Evolutionary conservation across 495 filamentous ascomycete genomes (phyloP), one percentile per base, ranked within the genome.

Genomic region (Annulohypoxylon maeteangense): DNA sequence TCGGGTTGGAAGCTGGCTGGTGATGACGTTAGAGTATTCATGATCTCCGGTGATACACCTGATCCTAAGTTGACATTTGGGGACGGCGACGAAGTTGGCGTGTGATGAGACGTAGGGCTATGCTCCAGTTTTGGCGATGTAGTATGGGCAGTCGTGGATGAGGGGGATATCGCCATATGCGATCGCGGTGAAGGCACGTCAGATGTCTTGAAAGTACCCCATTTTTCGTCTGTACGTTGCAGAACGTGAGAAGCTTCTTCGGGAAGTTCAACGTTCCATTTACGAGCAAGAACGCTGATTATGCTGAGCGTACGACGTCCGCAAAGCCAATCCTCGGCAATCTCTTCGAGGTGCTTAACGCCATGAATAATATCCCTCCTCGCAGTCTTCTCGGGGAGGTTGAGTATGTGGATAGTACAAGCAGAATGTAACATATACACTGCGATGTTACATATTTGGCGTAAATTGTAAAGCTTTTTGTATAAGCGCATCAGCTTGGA

Each of bases 381-480:
- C 7, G 95, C 92, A 38, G 92, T 93, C 73, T 94, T 96, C 50
- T 97, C 93, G 0, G 93, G 93, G 1, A 98, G 84, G 71, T 97
- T 97, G 54, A 99, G 89, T 23, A 99, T 85, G 72, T 98, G 96
- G 54, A 98, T 93, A 1, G 95, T 97, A 78, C 93, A 95, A 12
- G 95, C 94, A 1, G 92, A 92, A 79, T 98, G 96, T 0, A 90
- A 86, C 74, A 99, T 98, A 80, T 99, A 99, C 8, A 97, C 94
- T 12, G 90, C 93, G 63, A 98, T 91, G 74, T 98, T 98, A 79
- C 91, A 94, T 54, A 99, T 97, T 77, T 97, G 95, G 12, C 92
- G 88, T 10, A 98, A 84, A 20, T 94, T 93, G 67, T 97, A 95
- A 8, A 90, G 89, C 61, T 94, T 92, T 79, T 96, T 97, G 80